Conservation (phyloP, 441 rosid genomes). For the Pelargonium myrrhifolium region DNA sequence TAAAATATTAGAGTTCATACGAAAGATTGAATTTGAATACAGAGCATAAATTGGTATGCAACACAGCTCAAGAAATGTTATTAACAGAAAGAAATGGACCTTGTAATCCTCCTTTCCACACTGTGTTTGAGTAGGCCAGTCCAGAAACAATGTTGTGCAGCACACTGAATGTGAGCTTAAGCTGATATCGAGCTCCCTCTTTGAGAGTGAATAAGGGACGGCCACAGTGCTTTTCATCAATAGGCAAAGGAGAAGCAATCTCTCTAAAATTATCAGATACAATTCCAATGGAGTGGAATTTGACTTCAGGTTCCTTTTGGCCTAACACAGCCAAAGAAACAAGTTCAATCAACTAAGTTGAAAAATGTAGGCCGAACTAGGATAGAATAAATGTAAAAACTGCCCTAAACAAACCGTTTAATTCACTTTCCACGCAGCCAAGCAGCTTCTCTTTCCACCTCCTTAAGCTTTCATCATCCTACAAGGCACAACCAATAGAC, state of each 20-base stretch:
- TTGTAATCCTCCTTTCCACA: constrained; percentile 37
- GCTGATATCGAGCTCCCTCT: constrained; percentile 49
- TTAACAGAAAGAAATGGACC: constrained; percentile 16
- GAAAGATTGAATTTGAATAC: not conserved
- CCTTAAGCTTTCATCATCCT: constrained; percentile 61
- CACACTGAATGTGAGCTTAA: constrained; percentile 40
- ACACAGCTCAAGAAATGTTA: not conserved
- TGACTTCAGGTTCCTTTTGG: constrained; percentile 50
- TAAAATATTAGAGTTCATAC: not conserved
- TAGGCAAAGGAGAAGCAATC: constrained; percentile 33
- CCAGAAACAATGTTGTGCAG: constrained; percentile 40
- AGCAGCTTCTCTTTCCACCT: constrained; percentile 59
- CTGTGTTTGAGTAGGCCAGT: constrained; percentile 29
- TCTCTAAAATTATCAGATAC: constrained; percentile 41
- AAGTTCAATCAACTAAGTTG: constrained; percentile 3
- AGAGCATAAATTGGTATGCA: no score
- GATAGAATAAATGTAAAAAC: not conserved
- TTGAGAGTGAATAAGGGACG: constrained; percentile 32
- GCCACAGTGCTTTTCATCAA: constrained; percentile 22
- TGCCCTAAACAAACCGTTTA: constrained; percentile 31
- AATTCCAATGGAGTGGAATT: constrained; percentile 45
- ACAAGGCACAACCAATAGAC: constrained; percentile 14
- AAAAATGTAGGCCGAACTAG: not conserved
- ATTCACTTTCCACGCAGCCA: constrained; percentile 40
- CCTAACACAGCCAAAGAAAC: constrained; percentile 22